phyloP scores from a whole-genome alignment of 805 yeast species.

The Kluyveromyces nonfermentans region DNA sequence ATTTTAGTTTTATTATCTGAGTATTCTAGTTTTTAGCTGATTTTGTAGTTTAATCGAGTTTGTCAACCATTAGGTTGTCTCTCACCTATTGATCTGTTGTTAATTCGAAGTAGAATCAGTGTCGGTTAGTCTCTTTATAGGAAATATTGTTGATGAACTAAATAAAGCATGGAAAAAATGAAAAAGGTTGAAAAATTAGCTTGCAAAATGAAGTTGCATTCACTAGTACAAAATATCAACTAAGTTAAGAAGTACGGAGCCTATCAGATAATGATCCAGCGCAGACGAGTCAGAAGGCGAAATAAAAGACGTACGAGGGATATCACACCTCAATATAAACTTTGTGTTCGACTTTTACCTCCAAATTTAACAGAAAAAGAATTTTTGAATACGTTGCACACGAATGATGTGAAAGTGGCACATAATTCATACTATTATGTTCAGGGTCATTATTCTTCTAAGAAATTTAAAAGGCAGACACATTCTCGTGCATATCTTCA shows the following conservation, averaged over 20 bases:
- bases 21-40: not conserved
- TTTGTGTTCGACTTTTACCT: slow-evolving; percentile 37
- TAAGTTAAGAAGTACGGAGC: not conserved
- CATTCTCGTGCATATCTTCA: slow-evolving; percentile 37
- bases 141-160: not conserved
- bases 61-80: not conserved
- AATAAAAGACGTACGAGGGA: slow-evolving; percentile 5
- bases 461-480: slow-evolving; percentile 30
- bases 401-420: slow-evolving; percentile 14
- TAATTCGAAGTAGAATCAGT: no score
- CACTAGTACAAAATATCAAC: no score
- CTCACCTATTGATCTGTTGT: no score
- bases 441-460: slow-evolving; percentile 22
- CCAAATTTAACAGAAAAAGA: slow-evolving; percentile 31
- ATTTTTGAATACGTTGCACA: slow-evolving; percentile 24
- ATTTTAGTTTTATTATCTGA: not conserved
- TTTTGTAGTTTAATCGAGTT: not conserved
- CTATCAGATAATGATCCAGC: not conserved
- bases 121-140: not conserved
- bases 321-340: slow-evolving; percentile 11
- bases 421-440: slow-evolving; percentile 24
- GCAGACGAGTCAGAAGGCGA: slow-evolving; percentile 5
- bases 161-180: not conserved
- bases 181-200: not conserved
- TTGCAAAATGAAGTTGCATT: no score